Base-by-base conservation (phyloP, 2,329 filamentous ascomycete species). In the Apiospora saccharicola region DNA sequence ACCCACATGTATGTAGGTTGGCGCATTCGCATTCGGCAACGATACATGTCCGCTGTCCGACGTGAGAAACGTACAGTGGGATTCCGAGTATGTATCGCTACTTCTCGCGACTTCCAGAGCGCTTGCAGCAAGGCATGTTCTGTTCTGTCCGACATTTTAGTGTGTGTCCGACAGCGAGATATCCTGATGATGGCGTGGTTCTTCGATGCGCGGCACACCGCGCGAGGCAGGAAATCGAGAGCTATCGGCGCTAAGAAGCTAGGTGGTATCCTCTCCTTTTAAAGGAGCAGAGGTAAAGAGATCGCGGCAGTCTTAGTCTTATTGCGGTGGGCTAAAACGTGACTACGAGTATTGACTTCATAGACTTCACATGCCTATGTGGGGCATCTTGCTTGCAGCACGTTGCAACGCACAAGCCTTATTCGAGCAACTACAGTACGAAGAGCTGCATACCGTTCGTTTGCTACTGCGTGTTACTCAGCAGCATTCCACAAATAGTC, bases 271-370 rank as follows among this genome's bases (percentile, higher is more conserved):
- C 30, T n/a, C 34, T 41, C 34, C 53, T 6, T 41, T 64, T 19
- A 64, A 64, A 64, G 57, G 57, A 64, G 41, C 19, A 34, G 34
- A 64, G 34, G 53, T 37, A 57, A 64, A 64, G 57, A 10, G n/a
- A 41, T 37, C 13, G 57, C 24, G 24, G 22, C 13, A 57, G 26
- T 22, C 13, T 61, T 61, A 57, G 51, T 30, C 51, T 26, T 34
- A 61, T 41, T 41, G 57, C 57, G 57, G 57, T 37, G 57, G 57
- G 34, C 57, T 41, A 64, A 64, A 6, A 64, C 6, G 57, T 34
- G 53, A 37, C 53, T 61, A 61, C 53, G 53, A 61, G 53, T 64
- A n/a, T 34, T 64, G 57, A 64, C 57, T 64, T 64, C 57, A 64
- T 64, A 64, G 57, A 64, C 34, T 64, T 61, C 53, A 61, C 53